Conservation (phyloP, 116 monocot species). For the Thalassia testudinum region DNA sequence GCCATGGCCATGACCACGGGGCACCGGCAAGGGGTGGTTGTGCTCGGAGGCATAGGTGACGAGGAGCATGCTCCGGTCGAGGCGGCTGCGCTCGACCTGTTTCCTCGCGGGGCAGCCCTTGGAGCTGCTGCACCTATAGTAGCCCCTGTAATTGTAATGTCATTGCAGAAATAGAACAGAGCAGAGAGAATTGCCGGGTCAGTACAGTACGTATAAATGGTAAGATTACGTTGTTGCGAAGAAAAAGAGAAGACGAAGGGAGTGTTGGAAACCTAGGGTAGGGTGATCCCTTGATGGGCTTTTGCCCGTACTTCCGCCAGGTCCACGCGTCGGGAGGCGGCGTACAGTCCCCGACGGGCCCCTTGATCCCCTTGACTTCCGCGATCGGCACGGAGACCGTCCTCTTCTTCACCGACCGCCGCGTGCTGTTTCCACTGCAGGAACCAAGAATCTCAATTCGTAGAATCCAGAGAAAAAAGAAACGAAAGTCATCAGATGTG, state of each 20-base stretch:
- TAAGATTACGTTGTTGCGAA: neutral
- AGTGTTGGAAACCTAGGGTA: slow-evolving; percentile 25
- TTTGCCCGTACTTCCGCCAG: slow-evolving; percentile 65
- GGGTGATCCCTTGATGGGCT: slow-evolving; percentile 56
- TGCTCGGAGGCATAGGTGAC: slow-evolving; percentile 47
- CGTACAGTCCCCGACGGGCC: slow-evolving; percentile 14
- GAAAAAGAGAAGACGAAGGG: neutral
- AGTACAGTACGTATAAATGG: neutral
- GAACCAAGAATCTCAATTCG: neutral
- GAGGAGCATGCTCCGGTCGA: slow-evolving; percentile 28
- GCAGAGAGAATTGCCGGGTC: neutral
- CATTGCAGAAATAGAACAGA: slow-evolving; percentile 1
- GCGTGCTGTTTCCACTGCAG: neutral
- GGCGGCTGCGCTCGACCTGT: slow-evolving; percentile 41
- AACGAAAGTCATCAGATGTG: too few relatives aligned
- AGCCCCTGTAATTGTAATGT: slow-evolving; percentile 17
- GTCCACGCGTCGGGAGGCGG: slow-evolving; percentile 58
- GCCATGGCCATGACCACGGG: slow-evolving; percentile 2
- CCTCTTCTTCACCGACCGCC: slow-evolving; percentile 18
- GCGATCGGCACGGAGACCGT: slow-evolving; percentile 23
- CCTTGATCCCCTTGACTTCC: slow-evolving; percentile 17
- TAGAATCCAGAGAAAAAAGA: too few relatives aligned
- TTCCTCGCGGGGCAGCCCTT: slow-evolving; percentile 53
- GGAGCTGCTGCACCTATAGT: slow-evolving; percentile 52
- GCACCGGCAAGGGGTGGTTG: slow-evolving; percentile 34